Evolutionary conservation across 805 yeast genomes (phyloP), one percentile per base, ranked within the genome.

Genomic region (Isabelozyma gotoi): DNA sequence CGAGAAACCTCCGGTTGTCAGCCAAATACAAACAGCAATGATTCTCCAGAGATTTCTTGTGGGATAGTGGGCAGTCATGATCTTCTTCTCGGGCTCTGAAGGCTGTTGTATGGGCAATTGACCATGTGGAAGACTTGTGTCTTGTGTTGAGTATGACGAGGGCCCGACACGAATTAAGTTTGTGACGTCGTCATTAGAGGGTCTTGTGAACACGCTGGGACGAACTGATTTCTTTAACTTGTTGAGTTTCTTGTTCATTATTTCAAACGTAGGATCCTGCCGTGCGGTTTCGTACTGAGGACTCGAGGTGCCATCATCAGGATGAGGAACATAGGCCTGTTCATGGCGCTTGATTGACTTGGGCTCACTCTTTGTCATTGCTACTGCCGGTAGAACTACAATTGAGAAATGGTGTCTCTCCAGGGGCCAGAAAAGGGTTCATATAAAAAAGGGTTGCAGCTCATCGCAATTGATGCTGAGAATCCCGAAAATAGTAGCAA

Each of bases 1-100:
- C 17, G 53, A 43, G 41, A 53, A 52, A 1, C 65, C 67, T 12
- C 50, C 42, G 10, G 51, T 34, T 27, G 56, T 49, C 4, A 43
- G 18, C 65, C 64, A 60, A 2, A 48, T 14, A 4, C 56, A 44
- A 16, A 48, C 41, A 7, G 55, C 48, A 10, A 48, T 32, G 24
- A 57, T 43, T 21, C 66, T 27, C 48, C 49, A 47, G 4, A 41
- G 24, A 44, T 59, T 61, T 29, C 43, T 47, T 3, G 56, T 51
- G 3, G 65, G 64, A 38, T 59, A 53, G 33, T 21, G 32, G 19
- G 45, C 34, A 6, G 55, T 46, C 59, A 53, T 55, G 17, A 40
- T 15, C 20, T 17, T 19, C 12, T 15, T n/a, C 12, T 35, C 38
- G 4, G 15, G 34, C 7, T 35, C 38, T 1, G 15, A 15, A 3